Evolutionary conservation across 2,329 filamentous ascomycete species (phyloP), one percentile per base, ranked within the genome.

Genomic region (Penicillium sp.): DNA sequence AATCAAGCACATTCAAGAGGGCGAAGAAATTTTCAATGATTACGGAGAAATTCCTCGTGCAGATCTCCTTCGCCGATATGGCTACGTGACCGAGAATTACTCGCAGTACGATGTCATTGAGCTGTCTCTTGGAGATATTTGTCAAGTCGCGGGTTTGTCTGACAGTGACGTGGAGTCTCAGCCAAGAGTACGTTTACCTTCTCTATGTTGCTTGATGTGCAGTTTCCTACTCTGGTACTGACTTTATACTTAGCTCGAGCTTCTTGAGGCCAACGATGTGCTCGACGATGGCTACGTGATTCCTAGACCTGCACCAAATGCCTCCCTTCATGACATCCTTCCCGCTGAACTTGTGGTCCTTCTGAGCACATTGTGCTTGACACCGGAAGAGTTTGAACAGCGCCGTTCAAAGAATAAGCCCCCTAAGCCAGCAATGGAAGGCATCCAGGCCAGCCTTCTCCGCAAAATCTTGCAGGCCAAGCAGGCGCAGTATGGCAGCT

Each of bases 21-120:
- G 86, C 5, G 80, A 88, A 47, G 86, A 95, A 66, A 81, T 95
- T 13, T 81, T 90, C 63, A 95, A 95, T 65, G 90, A 95, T 69
- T 95, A 95, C 57, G 90, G 90, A 0, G 83, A 89, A 5, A 79
- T 94, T 3, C 86, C 89, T 8, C 86, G 87, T 50, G 85, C 86
- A 1, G 90, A 96, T 62, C 74, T 95, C 6, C 76, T 95, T 9
- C 78, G 90, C 33, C 78, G 90, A 11, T 95, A 95, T 58, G 90
- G 90, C 13, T 95, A 95, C 60, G 82, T 90, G n/a, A 91, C 88
- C 0, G 71, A 80, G 27, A 84, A 84, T 55, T 90, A 95, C 59
- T 73, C 82, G 8, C 76, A 83, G 36, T 89, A 90, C 66, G 89
- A 95, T 57, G 88, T 95, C 1, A 85, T 88, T 1, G 90, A 96